Conservation (phyloP, 768 basidiomycete species). For the Psilocybe sp. region DNA sequence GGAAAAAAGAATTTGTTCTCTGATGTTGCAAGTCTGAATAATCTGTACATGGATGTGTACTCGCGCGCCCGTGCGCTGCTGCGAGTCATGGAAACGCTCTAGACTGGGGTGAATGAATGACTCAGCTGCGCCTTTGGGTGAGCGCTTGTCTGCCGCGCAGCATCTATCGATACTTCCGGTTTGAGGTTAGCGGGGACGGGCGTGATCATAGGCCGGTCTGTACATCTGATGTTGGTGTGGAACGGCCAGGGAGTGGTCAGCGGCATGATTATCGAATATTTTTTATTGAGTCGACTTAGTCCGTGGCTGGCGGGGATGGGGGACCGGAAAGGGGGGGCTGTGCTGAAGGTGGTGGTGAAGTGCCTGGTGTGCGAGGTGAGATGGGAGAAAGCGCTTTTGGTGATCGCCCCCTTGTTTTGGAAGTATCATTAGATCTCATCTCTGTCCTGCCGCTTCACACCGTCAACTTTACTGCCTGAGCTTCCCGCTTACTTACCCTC, state of each 20-base stretch:
- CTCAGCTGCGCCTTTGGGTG: not conserved
- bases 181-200: slow-evolving; percentile 14
- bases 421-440: slow-evolving; percentile 17
- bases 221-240: slow-evolving; percentile 5
- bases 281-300: slow-evolving; percentile 25
- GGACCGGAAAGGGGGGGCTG: slow-evolving; percentile 14
- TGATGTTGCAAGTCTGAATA: no score
- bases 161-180: slow-evolving; percentile 7
- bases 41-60: no score
- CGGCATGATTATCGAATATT: slow-evolving; percentile 16
- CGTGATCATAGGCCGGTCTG: slow-evolving; percentile 10
- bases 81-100: no score
- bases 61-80: no score
- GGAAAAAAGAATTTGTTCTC: no score
- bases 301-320: slow-evolving; percentile 25
- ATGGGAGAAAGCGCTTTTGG: slow-evolving; percentile 31
- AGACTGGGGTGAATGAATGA: no score
- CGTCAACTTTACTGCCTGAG: slow-evolving; percentile 22
- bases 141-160: not conserved
- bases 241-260: slow-evolving; percentile 8
- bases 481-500: slow-evolving; percentile 20
- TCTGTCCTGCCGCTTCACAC: slow-evolving; percentile 22
- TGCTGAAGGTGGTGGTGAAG: slow-evolving; percentile 11
- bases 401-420: slow-evolving; percentile 28
- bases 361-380: slow-evolving; percentile 20